Base-by-base conservation (phyloP, 257 asterid genomes). In the Hygrophila difformis region DNA sequence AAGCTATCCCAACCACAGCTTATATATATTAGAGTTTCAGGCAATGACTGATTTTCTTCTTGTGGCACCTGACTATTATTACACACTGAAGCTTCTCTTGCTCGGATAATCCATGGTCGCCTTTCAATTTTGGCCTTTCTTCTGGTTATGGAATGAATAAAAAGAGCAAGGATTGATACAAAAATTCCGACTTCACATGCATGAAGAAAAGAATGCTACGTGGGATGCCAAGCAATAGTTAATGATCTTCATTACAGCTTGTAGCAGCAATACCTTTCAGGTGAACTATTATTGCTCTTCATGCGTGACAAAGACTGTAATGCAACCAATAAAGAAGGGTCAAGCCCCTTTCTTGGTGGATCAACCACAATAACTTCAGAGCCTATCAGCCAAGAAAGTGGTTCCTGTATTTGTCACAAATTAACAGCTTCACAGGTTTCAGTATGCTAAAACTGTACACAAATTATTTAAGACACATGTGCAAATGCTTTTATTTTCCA, bases 1-100 rank as follows among this genome's bases (percentile, higher is more conserved):
- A 88, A 84, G 66, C 94, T 84, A 62, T 81, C 87, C 97, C 97
- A 88, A 49, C 97, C 94, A 13, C 94, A 88, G 76, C 97, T 88
- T 47, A 84, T 84, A 39, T 88, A 88, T 44, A 88, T 81, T 15
- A 84, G 87, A 49, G 93, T 84, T 73, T 74, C 70, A 39, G 95
- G 97, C 64, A 76, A 65, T 48, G 77, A n/a, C 59, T 18, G 75
- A 18, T 56, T 61, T 56, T 81, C 82, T 47, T 69, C 84, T 62
- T 58, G 69, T 42, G 36, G 60, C 36, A 67, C 42, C 40, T 45
- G 55, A 59, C 54, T 65, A 57, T 64, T 56, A 48, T 49, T 65
- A 39, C 65, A 81, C 64, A 69, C 78, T 39, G 94, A 79, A 52
- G 78, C 62, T 61, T 81, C 94, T n/a, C 65, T 76, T 39, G 80